Conservation (phyloP, 441 rosid genomes). For the Pelargonium citronellum region DNA sequence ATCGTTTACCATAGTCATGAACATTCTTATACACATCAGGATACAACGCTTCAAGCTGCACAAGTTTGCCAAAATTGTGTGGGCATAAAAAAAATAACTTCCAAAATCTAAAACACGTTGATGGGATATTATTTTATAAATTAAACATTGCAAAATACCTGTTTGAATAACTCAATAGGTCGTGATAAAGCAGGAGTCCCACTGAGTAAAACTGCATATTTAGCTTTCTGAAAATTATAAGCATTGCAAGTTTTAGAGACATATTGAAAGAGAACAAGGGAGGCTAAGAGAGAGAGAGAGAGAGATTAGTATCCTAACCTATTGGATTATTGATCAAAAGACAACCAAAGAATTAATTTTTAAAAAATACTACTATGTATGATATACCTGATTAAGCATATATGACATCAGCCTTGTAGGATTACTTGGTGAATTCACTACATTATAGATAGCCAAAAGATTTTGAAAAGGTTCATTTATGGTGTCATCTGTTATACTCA, state of each 20-base stretch:
- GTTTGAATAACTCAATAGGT: conserved; percentile 91
- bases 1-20: conserved; percentile 80
- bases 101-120: conserved; percentile 13
- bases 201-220: conserved; percentile 72
- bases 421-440: no score
- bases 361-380: no score
- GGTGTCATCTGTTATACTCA: no score
- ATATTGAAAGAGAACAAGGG: background rate
- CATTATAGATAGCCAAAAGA: no score
- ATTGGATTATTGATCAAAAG: conserved; percentile 1
- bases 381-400: no score
- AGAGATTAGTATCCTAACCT: background rate
- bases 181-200: conserved; percentile 98
- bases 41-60: conserved; percentile 87
- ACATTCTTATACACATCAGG: conserved; percentile 80
- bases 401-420: no score
- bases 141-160: conserved; percentile 39
- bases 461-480: no score
- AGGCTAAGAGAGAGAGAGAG: conserved; percentile 12
- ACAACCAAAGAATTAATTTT: background rate
- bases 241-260: conserved; percentile 9
- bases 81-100: conserved; percentile 4
- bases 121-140: conserved; percentile 14
- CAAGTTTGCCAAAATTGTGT: conserved; percentile 6
- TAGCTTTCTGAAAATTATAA: conserved; percentile 67